Percentiles rank a stretch among this genome's conserved stretches.
Conservation (phyloP, 1,284 basidiomycete genomes). For the Clitocybe nebularis region DNA sequence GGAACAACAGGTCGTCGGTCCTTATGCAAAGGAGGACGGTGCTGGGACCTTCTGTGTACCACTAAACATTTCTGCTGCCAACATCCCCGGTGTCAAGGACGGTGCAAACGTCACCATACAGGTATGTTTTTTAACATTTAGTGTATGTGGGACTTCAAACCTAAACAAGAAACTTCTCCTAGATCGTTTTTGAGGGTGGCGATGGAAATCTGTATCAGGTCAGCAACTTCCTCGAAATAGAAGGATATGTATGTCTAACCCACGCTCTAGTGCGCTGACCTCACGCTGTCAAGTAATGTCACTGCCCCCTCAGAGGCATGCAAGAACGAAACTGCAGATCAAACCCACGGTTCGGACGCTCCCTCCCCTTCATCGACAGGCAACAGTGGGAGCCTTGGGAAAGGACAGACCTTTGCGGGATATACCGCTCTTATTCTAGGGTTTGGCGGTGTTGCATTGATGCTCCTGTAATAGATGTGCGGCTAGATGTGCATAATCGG, state of each 20-base stretch:
- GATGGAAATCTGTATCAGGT: slow-evolving; percentile 56
- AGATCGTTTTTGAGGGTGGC: slow-evolving; percentile 46
- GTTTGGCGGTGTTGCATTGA: slow-evolving; percentile 15
- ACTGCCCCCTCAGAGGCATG: slow-evolving; percentile 41
- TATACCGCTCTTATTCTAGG: slow-evolving; percentile 15
- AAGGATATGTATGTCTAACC: not conserved
- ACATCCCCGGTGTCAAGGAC: slow-evolving; percentile 40
- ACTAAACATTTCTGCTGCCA: slow-evolving; percentile 42
- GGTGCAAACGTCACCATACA: slow-evolving; percentile 45
- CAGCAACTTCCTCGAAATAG: slow-evolving; percentile 8
- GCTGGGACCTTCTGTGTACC: slow-evolving; percentile 52
- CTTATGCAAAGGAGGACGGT: slow-evolving; percentile 37
- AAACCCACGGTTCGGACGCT: slow-evolving; percentile 7
- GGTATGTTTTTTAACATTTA: too few species aligned
- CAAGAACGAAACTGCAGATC: slow-evolving; percentile 25
- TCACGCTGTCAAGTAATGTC: slow-evolving; percentile 41
- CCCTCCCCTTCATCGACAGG: slow-evolving; percentile 10
- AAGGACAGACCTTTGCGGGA: slow-evolving; percentile 13
- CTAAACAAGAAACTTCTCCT: too few species aligned
- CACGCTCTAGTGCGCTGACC: slow-evolving; percentile 44
- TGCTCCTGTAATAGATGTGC: slow-evolving; percentile 14
- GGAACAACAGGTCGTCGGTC: slow-evolving; percentile 32
- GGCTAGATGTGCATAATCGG: too few species aligned
- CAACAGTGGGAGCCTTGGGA: slow-evolving; percentile 11
- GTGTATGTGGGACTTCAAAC: too few species aligned